A percentile compares a stretch with the other conserved stretches of the same genome.
Evolutionary conservation across 2,329 filamentous ascomycete species (phyloP).

Genomic region (Diaporthe ampelina): DNA sequence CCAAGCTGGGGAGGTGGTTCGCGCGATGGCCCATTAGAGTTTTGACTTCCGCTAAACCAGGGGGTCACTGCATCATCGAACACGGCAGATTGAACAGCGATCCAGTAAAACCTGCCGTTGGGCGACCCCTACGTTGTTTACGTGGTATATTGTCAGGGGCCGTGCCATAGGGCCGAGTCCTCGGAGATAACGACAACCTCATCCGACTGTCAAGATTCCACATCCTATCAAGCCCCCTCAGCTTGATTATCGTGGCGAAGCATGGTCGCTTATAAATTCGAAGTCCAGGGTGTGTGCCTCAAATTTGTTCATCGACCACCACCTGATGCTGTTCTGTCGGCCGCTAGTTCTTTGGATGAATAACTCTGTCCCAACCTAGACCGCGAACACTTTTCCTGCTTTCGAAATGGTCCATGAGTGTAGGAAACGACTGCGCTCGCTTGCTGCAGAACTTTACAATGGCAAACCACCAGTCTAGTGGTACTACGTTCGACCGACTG

Average conservation of each 20-base stretch:
- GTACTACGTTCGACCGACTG: too few relatives aligned
- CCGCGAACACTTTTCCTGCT: not conserved
- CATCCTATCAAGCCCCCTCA: too few relatives aligned
- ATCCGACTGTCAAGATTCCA: not conserved
- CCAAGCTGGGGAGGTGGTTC: constrained; percentile 25
- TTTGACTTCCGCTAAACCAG: constrained; percentile 14
- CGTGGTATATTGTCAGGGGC: not conserved
- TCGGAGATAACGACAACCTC: not conserved
- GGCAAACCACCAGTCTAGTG: too few relatives aligned
- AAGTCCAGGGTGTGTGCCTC: too few relatives aligned
- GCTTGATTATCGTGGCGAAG: not conserved
- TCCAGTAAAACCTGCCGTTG: not conserved
- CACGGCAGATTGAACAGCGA: constrained; percentile 14
- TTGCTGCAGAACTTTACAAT: not conserved
- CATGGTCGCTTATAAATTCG: not conserved
- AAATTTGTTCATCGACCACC: too few relatives aligned
- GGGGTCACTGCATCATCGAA: constrained; percentile 29
- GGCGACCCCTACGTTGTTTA: not conserved
- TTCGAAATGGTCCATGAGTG: too few relatives aligned
- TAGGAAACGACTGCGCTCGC: not conserved
- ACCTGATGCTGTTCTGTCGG: too few relatives aligned
- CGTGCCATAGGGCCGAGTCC: not conserved
- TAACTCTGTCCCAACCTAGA: too few relatives aligned
- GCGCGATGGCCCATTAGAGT: constrained; percentile 10
- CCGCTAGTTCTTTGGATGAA: too few relatives aligned